Evolutionary conservation across 2,329 filamentous ascomycete species (phyloP).

Genomic region (Colletotrichum destructivum): DNA sequence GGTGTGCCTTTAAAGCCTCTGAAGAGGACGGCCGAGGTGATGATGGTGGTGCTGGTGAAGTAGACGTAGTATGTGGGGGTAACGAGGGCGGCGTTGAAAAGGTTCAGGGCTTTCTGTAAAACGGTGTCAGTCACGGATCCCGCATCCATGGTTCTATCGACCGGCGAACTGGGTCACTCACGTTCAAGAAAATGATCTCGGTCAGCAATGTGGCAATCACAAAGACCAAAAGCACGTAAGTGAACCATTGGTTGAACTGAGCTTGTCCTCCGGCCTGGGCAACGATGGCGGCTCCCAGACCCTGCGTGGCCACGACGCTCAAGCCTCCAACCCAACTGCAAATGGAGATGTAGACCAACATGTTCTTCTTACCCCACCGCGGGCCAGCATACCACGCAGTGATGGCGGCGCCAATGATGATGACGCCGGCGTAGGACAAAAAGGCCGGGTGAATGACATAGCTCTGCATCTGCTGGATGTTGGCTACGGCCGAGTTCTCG

Average conservation of each 20-base stretch:
- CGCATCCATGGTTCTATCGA: slow-evolving; percentile 4
- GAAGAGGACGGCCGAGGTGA: slow-evolving; percentile 93
- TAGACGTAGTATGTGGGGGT: slow-evolving; percentile 99
- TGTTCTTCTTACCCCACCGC: slow-evolving; percentile 93
- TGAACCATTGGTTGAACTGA: slow-evolving; percentile 98
- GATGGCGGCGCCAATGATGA: slow-evolving; percentile 80
- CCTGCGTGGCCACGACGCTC: slow-evolving; percentile 95
- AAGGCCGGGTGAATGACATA: slow-evolving; percentile 92
- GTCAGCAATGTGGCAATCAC: slow-evolving; percentile 90
- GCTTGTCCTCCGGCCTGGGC: slow-evolving; percentile 85
- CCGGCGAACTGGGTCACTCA: slow-evolving; percentile 62
- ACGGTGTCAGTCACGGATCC: slow-evolving; percentile 50
- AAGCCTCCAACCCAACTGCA: slow-evolving; percentile 95
- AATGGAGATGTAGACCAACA: slow-evolving; percentile 97
- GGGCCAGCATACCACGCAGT: slow-evolving; percentile 87
- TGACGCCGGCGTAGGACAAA: slow-evolving; percentile 84
- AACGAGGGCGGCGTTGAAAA: slow-evolving; percentile 97
- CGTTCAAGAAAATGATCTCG: slow-evolving; percentile 96
- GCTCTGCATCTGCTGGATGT: slow-evolving; percentile 92
- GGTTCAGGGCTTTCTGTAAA: slow-evolving; percentile 94
- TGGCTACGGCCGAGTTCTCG: slow-evolving; percentile 83
- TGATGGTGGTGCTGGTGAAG: slow-evolving; percentile 95
- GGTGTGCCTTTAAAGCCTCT: slow-evolving; percentile 92
- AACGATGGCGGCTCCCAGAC: slow-evolving; percentile 90
- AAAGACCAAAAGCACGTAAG: slow-evolving; percentile 93